Conservation (phyloP, 2,329 filamentous ascomycete species). For the Samsoniella hepiali region DNA sequence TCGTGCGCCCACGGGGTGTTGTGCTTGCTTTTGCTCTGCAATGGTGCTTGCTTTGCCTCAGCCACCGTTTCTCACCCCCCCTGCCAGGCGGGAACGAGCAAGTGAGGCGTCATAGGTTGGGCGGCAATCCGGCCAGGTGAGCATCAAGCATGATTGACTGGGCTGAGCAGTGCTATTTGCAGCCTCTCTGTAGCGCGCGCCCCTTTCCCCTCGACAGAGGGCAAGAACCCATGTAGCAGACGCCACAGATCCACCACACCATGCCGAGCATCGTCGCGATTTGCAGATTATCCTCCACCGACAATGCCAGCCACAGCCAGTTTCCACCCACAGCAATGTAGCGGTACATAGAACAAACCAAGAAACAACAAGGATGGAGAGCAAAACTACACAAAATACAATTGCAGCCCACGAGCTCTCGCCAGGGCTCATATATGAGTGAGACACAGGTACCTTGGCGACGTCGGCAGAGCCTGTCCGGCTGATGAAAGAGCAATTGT, state of each 20-base stretch:
- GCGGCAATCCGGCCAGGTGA: constrained; percentile 8
- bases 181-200: constrained; percentile 14
- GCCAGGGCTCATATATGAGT: constrained; percentile 5
- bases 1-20: constrained; percentile 2
- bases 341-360: background rate
- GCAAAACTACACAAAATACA: background rate
- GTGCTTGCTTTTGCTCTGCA: constrained; percentile 12
- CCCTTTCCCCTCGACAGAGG: background rate
- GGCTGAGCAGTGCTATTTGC: constrained; percentile 3
- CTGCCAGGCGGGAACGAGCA: background rate
- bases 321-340: background rate
- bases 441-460: constrained; percentile 11
- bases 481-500: background rate
- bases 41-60: constrained; percentile 10
- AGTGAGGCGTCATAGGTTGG: constrained; percentile 13
- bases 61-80: background rate
- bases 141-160: background rate
- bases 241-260: constrained; percentile 20
- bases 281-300: constrained; percentile 15
- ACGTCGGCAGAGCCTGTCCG: background rate
- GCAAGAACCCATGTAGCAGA: constrained; percentile 7
- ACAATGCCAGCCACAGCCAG: background rate
- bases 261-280: constrained; percentile 13
- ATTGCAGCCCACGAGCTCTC: background rate
- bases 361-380: background rate